Evolutionary conservation across 1,139 yeast species (phyloP), one percentile per base, ranked within the genome.

Genomic region (Yamadazyma triangularis): DNA sequence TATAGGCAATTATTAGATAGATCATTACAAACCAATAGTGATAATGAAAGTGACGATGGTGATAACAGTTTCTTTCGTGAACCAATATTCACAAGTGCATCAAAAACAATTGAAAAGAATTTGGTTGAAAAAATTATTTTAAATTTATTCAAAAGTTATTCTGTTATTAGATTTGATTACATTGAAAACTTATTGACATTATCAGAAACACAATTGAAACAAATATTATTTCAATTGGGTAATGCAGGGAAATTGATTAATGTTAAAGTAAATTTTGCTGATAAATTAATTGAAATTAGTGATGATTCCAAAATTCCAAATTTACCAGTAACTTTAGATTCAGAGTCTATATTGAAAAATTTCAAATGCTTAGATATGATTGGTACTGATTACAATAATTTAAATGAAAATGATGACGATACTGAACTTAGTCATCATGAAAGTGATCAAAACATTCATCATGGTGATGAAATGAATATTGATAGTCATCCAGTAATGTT

Each of bases 231-330:
- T 4, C 63, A 57, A 33, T 50, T 79, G 29, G 68, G 71, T 15
- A 59, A 65, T 25, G 60, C 60, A 20, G 79, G 78, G 3, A 57
- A 60, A 34, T 43, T 78, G 7, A 48, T 56, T 4, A 50, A 59
- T 25, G 59, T 70, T 8, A 63, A 63, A 28, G 48, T 80, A 9
- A 79, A 80, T 46, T 60, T 65, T 29, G 53, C 62, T 1, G 57
- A 64, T 21, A 53, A 56, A n/a, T 31, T 38, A 18, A 44, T 60
- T 23, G 48, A 50, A 25, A n/a, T n/a, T n/a, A 18, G 9, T 18
- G 9, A 7, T 18, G 20, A 18, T 7, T 18, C 9, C 9, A 21
- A 22, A 4, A 9, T 18, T 25, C 36, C 49, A 3, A 27, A 36
- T 13, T 26, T 36, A 14, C 13, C 35, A 32, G 11, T 27, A 26